Base-by-base conservation (phyloP, 768 basidiomycete genomes). In the Termitomyces bulborhizus region DNA sequence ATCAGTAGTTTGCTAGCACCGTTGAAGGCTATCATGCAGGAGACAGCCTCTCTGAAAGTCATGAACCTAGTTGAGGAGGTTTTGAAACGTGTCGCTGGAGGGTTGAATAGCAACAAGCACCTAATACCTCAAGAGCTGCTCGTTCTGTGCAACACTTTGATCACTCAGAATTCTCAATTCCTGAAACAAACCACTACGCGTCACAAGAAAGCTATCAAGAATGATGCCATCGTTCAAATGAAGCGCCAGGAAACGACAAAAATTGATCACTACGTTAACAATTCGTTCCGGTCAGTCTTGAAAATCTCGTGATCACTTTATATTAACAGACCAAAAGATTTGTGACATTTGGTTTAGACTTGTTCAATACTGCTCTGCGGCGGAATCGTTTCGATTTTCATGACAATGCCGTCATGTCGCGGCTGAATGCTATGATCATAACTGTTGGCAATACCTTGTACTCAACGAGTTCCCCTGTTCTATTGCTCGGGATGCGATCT, bases 391-490 rank as follows among this genome's bases (percentile, higher is more conserved):
- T 99, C 63, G 86, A 96, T 65, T 86, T 96, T 64, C 81, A 81
- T 26, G 86, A 97, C 61, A 58, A 76, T 8, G 73, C 80, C n/a
- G 76, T 90, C 50, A 76, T 94, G 55, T 75, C 85, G n/a, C 86
- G 93, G 31, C 74, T 99, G 24, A 93, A 94, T 56, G 81, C 93
- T 0, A 88, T 98, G 74, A 85, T 96, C 13, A 75, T 82, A 32
- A 82, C 86, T 13, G 86, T 98, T 54, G 96, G 96, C 32, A 94
- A 98, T 65, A 88, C 92, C 0, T 80, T 99, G 1, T 98, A 97
- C 68, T 89, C 95, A 2, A 84, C 79, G 32, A 85, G 84, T 47
- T 80, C 86, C 7, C 75, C 84, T 6, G 90, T 98, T 6, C 73
- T 96, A 15, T 70, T 80, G 8, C 78, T 88, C 0, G 90, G 86